These are phyloP conservation scores for Verticillium zaregamsianum DNA, from an alignment of 2,329 filamentous ascomycete species.

Conservation along the genomic window DNA sequence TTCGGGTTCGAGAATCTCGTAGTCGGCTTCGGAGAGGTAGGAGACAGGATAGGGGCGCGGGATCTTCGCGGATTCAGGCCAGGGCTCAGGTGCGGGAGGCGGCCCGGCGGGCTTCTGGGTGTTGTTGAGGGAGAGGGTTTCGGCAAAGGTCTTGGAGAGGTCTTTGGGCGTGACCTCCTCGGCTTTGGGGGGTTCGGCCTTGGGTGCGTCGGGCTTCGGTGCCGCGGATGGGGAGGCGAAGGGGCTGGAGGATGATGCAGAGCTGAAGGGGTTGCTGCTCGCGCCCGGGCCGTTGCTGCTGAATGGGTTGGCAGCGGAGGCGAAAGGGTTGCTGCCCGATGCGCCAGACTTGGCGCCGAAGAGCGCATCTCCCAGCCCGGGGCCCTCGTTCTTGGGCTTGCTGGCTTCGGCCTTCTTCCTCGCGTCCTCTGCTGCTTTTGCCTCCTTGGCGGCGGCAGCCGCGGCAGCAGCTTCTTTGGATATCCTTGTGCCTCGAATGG, in stretches of 20 bases:
- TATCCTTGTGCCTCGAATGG: slow-evolving; percentile 63
- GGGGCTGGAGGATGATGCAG: slow-evolving; percentile 20
- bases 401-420: slow-evolving; percentile 20
- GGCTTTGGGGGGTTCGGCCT: slow-evolving; percentile 14
- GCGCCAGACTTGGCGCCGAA: slow-evolving; percentile 58
- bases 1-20: slow-evolving; percentile 72
- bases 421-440: slow-evolving; percentile 28
- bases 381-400: slow-evolving; percentile 26
- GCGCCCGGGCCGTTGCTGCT: slow-evolving; percentile 40
- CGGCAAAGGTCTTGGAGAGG: slow-evolving; percentile 64
- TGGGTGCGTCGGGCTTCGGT: slow-evolving; percentile 26
- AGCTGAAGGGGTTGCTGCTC: slow-evolving; percentile 40
- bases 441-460: slow-evolving; percentile 18
- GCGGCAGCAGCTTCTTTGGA: slow-evolving; percentile 33
- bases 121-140: slow-evolving; percentile 71
- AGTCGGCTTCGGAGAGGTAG: slow-evolving; percentile 84
- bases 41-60: slow-evolving; percentile 70
- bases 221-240: slow-evolving; percentile 22
- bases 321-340: slow-evolving; percentile 51
- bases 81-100: slow-evolving; percentile 57
- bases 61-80: slow-evolving; percentile 64
- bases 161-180: slow-evolving; percentile 14
- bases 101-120: slow-evolving; percentile 29
- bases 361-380: slow-evolving; percentile 60
- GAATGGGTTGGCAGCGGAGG: slow-evolving; percentile 55